Base-by-base conservation (phyloP, 768 basidiomycete species). In the Solioccasus polychromus region DNA sequence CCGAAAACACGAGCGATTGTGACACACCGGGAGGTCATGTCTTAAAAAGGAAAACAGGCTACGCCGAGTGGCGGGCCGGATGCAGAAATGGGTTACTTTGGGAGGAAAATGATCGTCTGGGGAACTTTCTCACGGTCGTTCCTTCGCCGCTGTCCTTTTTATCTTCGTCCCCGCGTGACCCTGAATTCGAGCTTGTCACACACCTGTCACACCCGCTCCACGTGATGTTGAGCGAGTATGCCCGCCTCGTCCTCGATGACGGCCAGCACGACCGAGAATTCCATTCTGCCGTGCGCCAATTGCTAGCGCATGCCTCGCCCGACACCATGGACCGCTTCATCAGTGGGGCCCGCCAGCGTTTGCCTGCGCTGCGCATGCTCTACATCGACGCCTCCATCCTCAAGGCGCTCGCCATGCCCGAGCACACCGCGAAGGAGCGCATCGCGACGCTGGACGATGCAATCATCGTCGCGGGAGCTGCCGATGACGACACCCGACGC, bases 351-450 rank as follows among this genome's bases (percentile, higher is more conserved):
- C 68, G 85, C 57, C 62, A 71, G 34, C 59, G 70, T 24, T 76
- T 92, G 70, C 69, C 77, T 3, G 53, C 65, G 8, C 57, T 59
- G 82, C 74, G 88, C 36, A 72, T 78, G 39, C 55, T 92, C 12
- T 92, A 91, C 64, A 86, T 88, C 32, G 90, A 95, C 54, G 75
- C 82, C 9, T 78, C 75, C 42, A 69, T 95, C 31, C 63, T 91
- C 32, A 73, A 72, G 49, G 71, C 72, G 5, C 66, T 85, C 54
- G 59, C 68, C 25, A 37, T 58, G 8, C 47, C 52, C 39, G 57
- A 57, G n/a, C 36, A 53, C 8, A 52, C 57, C 3, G 70, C 67
- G 10, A 50, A 70, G 49, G 71, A 70, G 35, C 71, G 76, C 19
- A 76, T 97, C 30, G 68, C 71, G 5, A 67, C 73, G 12, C 68